Evolutionary conservation across 768 basidiomycete species (phyloP).

Genomic region (Leucosporidium creatinivorum): DNA sequence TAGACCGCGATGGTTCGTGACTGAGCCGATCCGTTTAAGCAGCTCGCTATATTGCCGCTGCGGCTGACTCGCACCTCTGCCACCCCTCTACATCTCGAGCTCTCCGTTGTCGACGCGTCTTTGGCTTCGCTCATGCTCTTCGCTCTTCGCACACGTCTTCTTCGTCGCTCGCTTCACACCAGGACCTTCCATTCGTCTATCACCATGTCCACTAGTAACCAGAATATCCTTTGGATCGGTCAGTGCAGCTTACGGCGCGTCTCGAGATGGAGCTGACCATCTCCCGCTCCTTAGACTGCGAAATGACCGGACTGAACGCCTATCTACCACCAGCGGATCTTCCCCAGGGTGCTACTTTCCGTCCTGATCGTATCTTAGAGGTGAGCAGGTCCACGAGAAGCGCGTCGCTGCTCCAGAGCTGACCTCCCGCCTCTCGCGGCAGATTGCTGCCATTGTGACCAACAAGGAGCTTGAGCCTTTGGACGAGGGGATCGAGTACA

Average conservation of each 20-base stretch:
- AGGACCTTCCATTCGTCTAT: too few species aligned
- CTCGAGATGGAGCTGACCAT: neutral
- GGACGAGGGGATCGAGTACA: slow-evolving; percentile 42
- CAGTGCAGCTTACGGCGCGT: neutral
- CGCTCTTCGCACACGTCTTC: too few species aligned
- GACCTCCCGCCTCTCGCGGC: neutral
- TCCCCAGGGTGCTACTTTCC: slow-evolving; percentile 5
- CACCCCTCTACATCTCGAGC: too few species aligned
- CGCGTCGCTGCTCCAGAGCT: too few species aligned
- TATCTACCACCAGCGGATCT: slow-evolving; percentile 20
- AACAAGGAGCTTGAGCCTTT: slow-evolving; percentile 42
- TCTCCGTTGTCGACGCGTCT: too few species aligned
- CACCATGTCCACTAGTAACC: neutral
- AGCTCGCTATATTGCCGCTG: too few species aligned
- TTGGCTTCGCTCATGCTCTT: too few species aligned
- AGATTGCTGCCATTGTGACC: slow-evolving; percentile 46
- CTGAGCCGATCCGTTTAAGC: too few species aligned
- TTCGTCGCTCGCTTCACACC: too few species aligned
- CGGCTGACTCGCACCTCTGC: too few species aligned
- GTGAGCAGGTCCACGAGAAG: neutral
- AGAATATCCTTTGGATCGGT: slow-evolving; percentile 34
- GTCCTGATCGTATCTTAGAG: slow-evolving; percentile 32
- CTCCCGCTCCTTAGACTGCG: slow-evolving; percentile 16
- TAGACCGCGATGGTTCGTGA: too few species aligned
- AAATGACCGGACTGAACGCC: slow-evolving; percentile 32